Evolutionary conservation across 2,329 filamentous ascomycete species (phyloP), one percentile per base, ranked within the genome.

Genomic region (Ophiostoma quercus): DNA sequence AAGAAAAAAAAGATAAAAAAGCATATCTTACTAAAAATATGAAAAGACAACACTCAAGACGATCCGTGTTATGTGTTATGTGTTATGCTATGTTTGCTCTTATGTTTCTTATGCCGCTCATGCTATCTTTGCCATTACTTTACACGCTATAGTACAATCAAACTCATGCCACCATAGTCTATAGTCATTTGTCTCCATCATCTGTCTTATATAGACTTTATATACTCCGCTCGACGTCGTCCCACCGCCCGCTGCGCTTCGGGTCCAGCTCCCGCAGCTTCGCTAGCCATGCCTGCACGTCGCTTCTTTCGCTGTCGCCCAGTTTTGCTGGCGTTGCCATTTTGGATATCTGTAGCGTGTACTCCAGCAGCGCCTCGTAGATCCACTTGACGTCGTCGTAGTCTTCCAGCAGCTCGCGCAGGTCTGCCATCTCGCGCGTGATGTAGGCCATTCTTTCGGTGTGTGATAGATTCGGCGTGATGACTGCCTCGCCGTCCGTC

Each of bases 341-440:
- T n/a, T 78, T 78, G 69, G 82, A 83, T n/a, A 90, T 78, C 41
- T 82, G 80, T 39, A 89, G 76, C 0, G 89, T 88, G 76, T 92
- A 93, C 72, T 92, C 87, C 32, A 98, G 84, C 67, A 98, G 82
- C 5, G 90, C 90, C 79, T 96, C 92, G 76, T 97, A 96, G 63
- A 97, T 91, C 87, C 92, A 95, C 79, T 97, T 96, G 78, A 81
- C 77, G 67, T 84, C 80, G 3, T 77, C 72, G 72, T 85, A 94
- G 73, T 85, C 87, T 70, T 86, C 82, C 3, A 88, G 76, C 16
- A 90, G 79, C 67, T 90, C 88, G 74, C 86, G 86, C 72, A 97
- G 88, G 70, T 88, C 88, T n/a, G 88, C 85, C 29, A 96, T 84
- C 77, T 97, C 92, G 39, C 84, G 81, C 37, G 82, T 82, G 9